Evolutionary conservation across 1,139 yeast species (phyloP).

Genomic region (Blastobotrys arbuscula): DNA sequence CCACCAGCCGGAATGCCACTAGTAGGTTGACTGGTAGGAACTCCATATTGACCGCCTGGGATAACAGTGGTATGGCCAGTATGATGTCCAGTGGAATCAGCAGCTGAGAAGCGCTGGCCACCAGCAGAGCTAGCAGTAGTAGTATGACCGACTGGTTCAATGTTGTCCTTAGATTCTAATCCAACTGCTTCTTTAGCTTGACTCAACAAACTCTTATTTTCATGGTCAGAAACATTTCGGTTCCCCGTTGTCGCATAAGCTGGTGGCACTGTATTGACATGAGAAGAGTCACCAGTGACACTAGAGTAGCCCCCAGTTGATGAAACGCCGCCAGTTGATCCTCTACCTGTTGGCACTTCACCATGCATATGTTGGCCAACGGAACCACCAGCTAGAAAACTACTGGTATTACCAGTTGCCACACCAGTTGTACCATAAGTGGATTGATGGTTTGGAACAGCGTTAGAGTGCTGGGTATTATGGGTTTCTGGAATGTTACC

Average conservation of each 20-base stretch:
- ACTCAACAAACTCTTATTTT: neutral
- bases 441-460: too few relatives aligned
- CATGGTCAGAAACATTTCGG: neutral
- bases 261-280: neutral
- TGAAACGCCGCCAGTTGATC: neutral
- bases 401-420: neutral
- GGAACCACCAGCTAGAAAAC: neutral
- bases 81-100: neutral
- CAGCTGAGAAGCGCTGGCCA: too few relatives aligned
- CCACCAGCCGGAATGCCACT: neutral
- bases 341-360: neutral
- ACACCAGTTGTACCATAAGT: neutral
- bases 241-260: neutral
- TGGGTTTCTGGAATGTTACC: neutral
- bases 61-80: too few relatives aligned
- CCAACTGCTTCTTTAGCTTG: conserved; percentile 3
- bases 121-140: too few relatives aligned
- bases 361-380: neutral
- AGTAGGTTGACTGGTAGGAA: neutral
- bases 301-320: neutral
- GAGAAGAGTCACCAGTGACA: neutral
- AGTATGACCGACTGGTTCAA: neutral
- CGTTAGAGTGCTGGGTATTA: too few relatives aligned
- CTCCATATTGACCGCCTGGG: too few relatives aligned
- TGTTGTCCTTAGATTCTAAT: neutral